Evolutionary conservation across 2,329 filamentous ascomycete species (phyloP).

Genomic region (Sporothrix phasma): DNA sequence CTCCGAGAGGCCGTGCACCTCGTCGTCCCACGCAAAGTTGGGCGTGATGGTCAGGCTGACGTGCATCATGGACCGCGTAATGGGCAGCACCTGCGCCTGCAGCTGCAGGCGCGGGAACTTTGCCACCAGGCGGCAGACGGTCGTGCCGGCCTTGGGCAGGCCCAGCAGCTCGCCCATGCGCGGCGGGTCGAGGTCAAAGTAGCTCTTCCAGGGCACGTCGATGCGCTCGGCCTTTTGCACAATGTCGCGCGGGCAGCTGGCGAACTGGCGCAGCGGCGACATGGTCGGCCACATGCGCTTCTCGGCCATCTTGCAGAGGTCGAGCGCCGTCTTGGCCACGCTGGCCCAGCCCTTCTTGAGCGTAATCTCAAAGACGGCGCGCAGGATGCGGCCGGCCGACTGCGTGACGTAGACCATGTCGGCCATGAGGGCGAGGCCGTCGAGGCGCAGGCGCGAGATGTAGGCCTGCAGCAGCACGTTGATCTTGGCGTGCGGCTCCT

Average conservation of each 20-base stretch:
- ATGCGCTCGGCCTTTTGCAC: conserved; percentile 89
- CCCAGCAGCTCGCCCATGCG: conserved; percentile 92
- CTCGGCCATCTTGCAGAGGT: conserved; percentile 98
- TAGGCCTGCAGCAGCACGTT: conserved; percentile 95
- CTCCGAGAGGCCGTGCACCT: conserved; percentile 77
- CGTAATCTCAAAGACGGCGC: conserved; percentile 95
- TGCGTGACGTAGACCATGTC: conserved; percentile 98
- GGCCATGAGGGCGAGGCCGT: conserved; percentile 91
- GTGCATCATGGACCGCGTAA: conserved; percentile 86
- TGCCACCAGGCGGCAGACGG: conserved; percentile 74
- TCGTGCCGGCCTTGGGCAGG: conserved; percentile 71
- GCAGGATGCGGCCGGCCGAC: conserved; percentile 88
- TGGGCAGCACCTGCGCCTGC: conserved; percentile 85
- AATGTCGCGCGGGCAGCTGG: conserved; percentile 70
- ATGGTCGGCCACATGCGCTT: conserved; percentile 99
- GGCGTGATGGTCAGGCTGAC: conserved; percentile 86
- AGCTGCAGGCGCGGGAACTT: conserved; percentile 92
- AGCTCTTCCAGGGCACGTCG: conserved; percentile 84
- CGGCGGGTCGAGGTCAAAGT: conserved; percentile 92
- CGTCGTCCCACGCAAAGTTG: conserved; percentile 92
- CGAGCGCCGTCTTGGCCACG: conserved; percentile 83
- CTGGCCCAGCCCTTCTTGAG: conserved; percentile 92
- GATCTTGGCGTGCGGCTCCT: conserved; percentile 95
- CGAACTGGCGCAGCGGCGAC: conserved; percentile 89
- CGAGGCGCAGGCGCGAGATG: conserved; percentile 87